Conservation (phyloP, 805 yeast genomes). For the Zygosaccharomyces gambellarensis region DNA sequence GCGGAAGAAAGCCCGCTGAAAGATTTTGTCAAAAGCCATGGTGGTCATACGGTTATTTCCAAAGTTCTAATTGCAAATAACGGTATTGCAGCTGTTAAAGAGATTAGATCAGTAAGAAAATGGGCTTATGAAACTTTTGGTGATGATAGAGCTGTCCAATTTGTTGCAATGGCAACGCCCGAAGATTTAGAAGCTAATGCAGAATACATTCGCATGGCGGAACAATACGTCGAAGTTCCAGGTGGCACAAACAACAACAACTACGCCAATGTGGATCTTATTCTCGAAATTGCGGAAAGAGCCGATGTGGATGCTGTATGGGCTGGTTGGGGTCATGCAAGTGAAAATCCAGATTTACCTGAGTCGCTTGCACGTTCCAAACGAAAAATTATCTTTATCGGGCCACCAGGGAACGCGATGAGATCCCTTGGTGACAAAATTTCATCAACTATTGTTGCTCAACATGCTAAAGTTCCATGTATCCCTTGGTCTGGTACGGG, state of each 20-base stretch:
- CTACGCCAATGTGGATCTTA: constrained; percentile 95
- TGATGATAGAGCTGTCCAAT: constrained; percentile 86
- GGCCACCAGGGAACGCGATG: constrained; percentile 99
- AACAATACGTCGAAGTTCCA: constrained; percentile 95
- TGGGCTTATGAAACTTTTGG: constrained; percentile 99
- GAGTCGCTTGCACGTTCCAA: constrained; percentile 92
- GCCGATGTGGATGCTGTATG: constrained; percentile 96
- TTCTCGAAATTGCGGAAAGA: constrained; percentile 96
- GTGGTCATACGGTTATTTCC: constrained; percentile 93
- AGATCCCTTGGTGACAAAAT: constrained; percentile 98
- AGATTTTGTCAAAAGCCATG: constrained; percentile 77
- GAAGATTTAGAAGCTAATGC: constrained; percentile 96
- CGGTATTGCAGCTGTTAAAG: constrained; percentile 99
- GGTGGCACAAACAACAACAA: constrained; percentile 99
- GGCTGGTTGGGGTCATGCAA: constrained; percentile 99
- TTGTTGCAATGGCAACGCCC: constrained; percentile 99
- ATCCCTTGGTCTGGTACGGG: constrained; percentile 99
- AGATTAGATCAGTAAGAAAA: constrained; percentile 93
- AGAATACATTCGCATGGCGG: constrained; percentile 98
- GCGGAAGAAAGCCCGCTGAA: constrained; percentile 77
- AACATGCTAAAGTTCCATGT: constrained; percentile 97
- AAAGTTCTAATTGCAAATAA: constrained; percentile 92
- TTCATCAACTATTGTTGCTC: constrained; percentile 97
- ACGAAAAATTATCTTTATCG: constrained; percentile 85
- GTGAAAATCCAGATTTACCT: constrained; percentile 95